A percentile compares a stretch with the other conserved stretches of the same genome.
Conservation (phyloP, 2,329 filamentous ascomycete genomes). For the Ophiostoma piceae region DNA sequence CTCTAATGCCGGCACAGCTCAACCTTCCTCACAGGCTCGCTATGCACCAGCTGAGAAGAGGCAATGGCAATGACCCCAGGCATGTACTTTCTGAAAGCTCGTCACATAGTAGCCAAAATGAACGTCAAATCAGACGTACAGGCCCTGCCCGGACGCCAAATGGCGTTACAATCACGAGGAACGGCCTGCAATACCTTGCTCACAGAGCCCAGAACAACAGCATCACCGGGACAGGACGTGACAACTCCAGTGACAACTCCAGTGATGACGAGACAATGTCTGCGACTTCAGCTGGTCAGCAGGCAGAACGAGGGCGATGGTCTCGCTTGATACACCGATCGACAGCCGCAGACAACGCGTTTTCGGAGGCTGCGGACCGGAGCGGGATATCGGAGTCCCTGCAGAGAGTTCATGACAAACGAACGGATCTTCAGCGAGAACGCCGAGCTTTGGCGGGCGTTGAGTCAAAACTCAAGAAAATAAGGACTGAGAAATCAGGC, state of each 20-base stretch:
- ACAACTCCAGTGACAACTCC: not conserved
- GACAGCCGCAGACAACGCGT: not conserved
- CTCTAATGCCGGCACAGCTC: not conserved
- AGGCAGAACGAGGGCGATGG: not conserved
- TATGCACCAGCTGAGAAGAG: not conserved
- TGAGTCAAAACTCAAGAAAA: not conserved
- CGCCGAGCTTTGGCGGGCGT: not conserved
- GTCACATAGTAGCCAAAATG: not conserved
- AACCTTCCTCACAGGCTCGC: not conserved
- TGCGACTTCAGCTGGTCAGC: not conserved
- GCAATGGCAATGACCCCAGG: not conserved
- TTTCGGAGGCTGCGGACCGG: not conserved
- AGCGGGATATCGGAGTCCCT: not conserved
- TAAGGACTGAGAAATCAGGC: not conserved
- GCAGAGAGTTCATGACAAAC: not conserved
- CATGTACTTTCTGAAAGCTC: not conserved
- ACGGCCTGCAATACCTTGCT: not conserved
- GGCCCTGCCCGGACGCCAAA: not conserved
- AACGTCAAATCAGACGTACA: not conserved
- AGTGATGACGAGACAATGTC: not conserved
- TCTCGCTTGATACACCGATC: not conserved
- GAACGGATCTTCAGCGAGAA: not conserved
- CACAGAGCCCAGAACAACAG: not conserved
- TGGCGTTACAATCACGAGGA: not conserved
- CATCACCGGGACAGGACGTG: not conserved